phyloP scores from a whole-genome alignment of 495 filamentous ascomycete species.

The Aspergillus homomorphus region DNA sequence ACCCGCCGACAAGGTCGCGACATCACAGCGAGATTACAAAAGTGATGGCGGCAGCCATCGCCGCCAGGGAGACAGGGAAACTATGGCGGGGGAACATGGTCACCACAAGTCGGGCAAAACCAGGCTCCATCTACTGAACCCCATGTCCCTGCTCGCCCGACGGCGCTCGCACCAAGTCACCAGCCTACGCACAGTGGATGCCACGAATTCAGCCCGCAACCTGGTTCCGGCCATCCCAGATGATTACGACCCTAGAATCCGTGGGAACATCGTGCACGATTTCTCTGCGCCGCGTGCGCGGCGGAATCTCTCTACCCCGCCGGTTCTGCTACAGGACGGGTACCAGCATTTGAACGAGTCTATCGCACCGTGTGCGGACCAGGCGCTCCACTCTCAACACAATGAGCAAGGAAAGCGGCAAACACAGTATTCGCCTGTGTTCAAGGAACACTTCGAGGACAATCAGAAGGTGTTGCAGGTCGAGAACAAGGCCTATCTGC shows the following conservation, averaged over 20 bases:
- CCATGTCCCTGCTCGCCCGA: conserved; percentile 60
- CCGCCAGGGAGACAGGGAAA: conserved; percentile 33
- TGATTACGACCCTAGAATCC: conserved; percentile 81
- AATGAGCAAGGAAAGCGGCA: conserved; percentile 33
- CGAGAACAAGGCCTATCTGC: conserved; percentile 50
- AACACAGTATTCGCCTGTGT: conserved; percentile 58
- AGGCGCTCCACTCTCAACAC: background rate
- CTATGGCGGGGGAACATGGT: conserved; percentile 23
- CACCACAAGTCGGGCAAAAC: conserved; percentile 51
- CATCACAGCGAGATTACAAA: conserved; percentile 29
- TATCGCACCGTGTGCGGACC: background rate
- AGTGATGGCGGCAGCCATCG: conserved; percentile 22
- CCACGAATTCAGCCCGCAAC: conserved; percentile 45
- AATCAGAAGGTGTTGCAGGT: conserved; percentile 47
- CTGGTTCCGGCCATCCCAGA: conserved; percentile 61
- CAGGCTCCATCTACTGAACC: conserved; percentile 66
- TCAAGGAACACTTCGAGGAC: conserved; percentile 68
- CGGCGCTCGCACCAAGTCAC: conserved; percentile 53
- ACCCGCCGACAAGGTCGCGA: conserved; percentile 26
- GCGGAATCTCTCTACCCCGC: conserved; percentile 47
- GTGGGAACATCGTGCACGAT: conserved; percentile 82
- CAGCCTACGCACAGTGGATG: conserved; percentile 43
- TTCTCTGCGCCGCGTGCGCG: conserved; percentile 80
- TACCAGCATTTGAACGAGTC: background rate
- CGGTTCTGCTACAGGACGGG: conserved; percentile 15